A percentile compares a stretch with the other conserved stretches of the same genome.
Evolutionary conservation across 805 yeast genomes (phyloP).

Genomic region (Komagataella pastoris): DNA sequence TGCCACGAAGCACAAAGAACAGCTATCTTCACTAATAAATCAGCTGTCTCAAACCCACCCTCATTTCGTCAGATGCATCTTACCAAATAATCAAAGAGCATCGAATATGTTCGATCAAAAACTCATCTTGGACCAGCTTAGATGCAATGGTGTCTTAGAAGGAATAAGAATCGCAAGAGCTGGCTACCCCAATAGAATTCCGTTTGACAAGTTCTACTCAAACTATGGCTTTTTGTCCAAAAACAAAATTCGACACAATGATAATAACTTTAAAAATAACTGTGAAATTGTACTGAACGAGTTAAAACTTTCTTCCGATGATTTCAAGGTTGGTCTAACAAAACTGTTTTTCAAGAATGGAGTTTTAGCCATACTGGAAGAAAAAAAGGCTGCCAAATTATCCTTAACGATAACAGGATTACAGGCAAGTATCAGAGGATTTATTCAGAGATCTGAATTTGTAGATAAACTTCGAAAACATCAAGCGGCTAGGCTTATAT

Average conservation of each 20-base stretch:
- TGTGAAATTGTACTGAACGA: slow-evolving; percentile 55
- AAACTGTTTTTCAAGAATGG: slow-evolving; percentile 70
- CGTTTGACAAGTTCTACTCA: slow-evolving; percentile 64
- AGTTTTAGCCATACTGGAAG: slow-evolving; percentile 66
- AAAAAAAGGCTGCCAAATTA: slow-evolving; percentile 54
- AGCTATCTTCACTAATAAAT: slow-evolving; percentile 54
- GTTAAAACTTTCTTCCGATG: slow-evolving; percentile 44
- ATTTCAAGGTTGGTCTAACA: slow-evolving; percentile 56
- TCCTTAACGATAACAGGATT: slow-evolving; percentile 40
- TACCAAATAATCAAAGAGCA: slow-evolving; percentile 71
- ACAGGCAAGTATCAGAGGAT: slow-evolving; percentile 58
- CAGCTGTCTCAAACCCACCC: slow-evolving; percentile 79
- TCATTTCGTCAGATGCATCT: slow-evolving; percentile 90
- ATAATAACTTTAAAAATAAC: slow-evolving; percentile 40
- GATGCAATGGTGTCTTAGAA: slow-evolving; percentile 96
- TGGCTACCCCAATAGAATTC: slow-evolving; percentile 89
- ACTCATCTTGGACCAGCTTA: slow-evolving; percentile 74
- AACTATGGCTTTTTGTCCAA: slow-evolving; percentile 63
- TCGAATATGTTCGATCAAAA: slow-evolving; percentile 61
- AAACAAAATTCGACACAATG: slow-evolving; percentile 18
- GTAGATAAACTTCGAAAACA: slow-evolving; percentile 38
- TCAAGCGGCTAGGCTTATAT: slow-evolving; percentile 59
- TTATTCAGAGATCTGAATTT: slow-evolving; percentile 34
- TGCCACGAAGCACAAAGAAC: slow-evolving; percentile 82
- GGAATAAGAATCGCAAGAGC: slow-evolving; percentile 96